Percentiles rank a stretch among this genome's conserved stretches.
These are phyloP conservation scores for Pogostemon cablin DNA, from an alignment of 257 asterid genomes.

Conservation along the genomic window DNA sequence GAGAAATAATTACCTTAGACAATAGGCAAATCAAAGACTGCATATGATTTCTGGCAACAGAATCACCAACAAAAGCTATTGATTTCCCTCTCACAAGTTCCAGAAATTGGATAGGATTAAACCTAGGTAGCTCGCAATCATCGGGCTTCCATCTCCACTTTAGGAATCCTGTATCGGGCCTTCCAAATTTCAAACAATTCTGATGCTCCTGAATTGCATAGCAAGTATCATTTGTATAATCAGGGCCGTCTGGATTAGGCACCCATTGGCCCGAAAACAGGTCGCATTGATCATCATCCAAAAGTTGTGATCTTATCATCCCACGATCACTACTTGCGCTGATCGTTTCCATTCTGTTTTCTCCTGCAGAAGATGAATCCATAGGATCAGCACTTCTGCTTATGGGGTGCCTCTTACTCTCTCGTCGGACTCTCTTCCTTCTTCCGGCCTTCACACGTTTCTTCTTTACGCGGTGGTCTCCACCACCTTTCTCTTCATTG, in stretches of 20 bases:
- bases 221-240: slow-evolving; percentile 64
- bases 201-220: slow-evolving; percentile 60
- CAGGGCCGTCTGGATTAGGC: slow-evolving; percentile 65
- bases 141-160: slow-evolving; percentile 74
- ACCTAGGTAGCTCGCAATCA: slow-evolving; percentile 50
- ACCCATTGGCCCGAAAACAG: slow-evolving; percentile 88
- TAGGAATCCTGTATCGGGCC: slow-evolving; percentile 58
- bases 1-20: slow-evolving; percentile 44
- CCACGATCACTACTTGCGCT: background rate
- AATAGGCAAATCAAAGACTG: slow-evolving; percentile 67
- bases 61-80: slow-evolving; percentile 66
- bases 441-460: slow-evolving; percentile 27
- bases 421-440: slow-evolving; percentile 29
- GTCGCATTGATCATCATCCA: slow-evolving; percentile 50
- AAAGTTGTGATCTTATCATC: slow-evolving; percentile 24
- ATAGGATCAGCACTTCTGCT: background rate
- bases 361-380: background rate
- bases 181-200: slow-evolving; percentile 61
- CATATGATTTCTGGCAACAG: slow-evolving; percentile 73
- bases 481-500: slow-evolving; percentile 14
- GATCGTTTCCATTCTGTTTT: background rate
- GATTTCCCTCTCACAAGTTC: slow-evolving; percentile 56
- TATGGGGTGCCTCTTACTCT: slow-evolving; percentile 3
- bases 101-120: slow-evolving; percentile 45
- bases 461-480: background rate